Percentiles rank a stretch among this genome's conserved stretches.
phyloP scores from a whole-genome alignment of 306 rosid species.

The Prinsepia uniflora region DNA sequence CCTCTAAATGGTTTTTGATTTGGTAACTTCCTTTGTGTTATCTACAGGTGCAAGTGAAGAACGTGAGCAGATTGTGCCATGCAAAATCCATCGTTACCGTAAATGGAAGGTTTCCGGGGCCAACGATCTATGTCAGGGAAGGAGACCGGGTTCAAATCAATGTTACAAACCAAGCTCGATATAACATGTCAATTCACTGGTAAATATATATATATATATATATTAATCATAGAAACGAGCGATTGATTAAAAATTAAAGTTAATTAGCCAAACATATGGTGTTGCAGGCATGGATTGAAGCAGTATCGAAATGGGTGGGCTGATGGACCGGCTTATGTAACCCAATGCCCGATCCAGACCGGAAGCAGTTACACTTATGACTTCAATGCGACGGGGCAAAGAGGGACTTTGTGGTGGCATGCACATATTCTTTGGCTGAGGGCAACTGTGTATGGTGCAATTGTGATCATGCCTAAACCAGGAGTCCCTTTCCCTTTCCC shows the following conservation, averaged over 20 bases:
- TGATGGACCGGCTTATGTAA: conserved; percentile 76
- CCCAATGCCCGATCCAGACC: conserved; percentile 72
- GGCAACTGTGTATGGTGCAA: conserved; percentile 80
- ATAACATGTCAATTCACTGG: conserved; percentile 83
- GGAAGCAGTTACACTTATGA: conserved; percentile 64
- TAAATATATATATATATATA: background rate
- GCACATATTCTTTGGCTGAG: conserved; percentile 85
- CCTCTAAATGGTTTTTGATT: background rate
- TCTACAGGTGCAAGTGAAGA: conserved; percentile 70
- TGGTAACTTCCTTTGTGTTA: conserved; percentile 8
- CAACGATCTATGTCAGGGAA: conserved; percentile 66
- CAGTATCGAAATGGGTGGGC: conserved; percentile 83
- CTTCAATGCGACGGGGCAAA: conserved; percentile 79
- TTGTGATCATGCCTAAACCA: conserved; percentile 73
- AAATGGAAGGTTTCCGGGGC: conserved; percentile 77
- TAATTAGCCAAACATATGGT: background rate
- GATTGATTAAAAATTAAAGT: background rate
- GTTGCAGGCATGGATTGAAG: conserved; percentile 66
- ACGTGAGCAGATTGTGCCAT: conserved; percentile 79
- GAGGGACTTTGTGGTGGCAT: conserved; percentile 91
- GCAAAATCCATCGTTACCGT: conserved; percentile 82
- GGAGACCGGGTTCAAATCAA: conserved; percentile 69
- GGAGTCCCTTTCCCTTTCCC: conserved; percentile 69
- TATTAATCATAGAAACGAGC: background rate
- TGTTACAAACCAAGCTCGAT: conserved; percentile 74